phyloP scores from a whole-genome alignment of 2,329 filamentous ascomycete species.

The Scytalidium lignicola region DNA sequence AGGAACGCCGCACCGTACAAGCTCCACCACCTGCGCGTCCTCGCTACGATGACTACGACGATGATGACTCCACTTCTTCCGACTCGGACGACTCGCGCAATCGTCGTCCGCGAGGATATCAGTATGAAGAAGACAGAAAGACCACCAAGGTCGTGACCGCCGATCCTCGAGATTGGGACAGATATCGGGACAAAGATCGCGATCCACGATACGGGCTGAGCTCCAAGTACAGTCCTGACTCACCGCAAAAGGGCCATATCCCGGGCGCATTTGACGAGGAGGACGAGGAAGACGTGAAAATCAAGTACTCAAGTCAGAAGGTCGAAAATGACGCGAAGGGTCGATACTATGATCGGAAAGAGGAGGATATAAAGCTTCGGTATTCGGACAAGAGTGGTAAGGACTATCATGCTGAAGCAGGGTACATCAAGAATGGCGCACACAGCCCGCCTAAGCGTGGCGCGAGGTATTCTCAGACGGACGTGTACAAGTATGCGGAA shows the following conservation, averaged over 20 bases:
- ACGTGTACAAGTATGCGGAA: constrained; percentile 25
- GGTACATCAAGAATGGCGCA: constrained; percentile 8
- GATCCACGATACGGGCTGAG: constrained; percentile 2
- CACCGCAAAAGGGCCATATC: neutral
- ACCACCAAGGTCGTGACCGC: neutral
- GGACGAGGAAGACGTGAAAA: neutral
- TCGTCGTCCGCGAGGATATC: constrained; percentile 7
- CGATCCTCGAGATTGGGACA: neutral
- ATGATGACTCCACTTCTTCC: neutral
- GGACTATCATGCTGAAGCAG: constrained; percentile 14
- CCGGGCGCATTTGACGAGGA: constrained; percentile 1
- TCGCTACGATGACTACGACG: neutral
- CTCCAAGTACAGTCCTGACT: neutral
- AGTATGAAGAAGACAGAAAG: constrained; percentile 7
- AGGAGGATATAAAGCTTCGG: constrained; percentile 1
- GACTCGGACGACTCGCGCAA: neutral
- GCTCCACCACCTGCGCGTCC: constrained; percentile 10
- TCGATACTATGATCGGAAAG: constrained; percentile 6
- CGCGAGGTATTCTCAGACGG: constrained; percentile 25
- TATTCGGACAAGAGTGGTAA: constrained; percentile 11
- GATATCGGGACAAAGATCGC: neutral
- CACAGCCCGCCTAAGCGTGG: constrained; percentile 14
- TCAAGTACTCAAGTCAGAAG: too few relatives aligned
- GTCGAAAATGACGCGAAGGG: constrained; percentile 3
- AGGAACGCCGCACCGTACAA: constrained; percentile 7